Evolutionary conservation across 805 yeast genomes (phyloP).

Genomic region (Yarrowia sp.): DNA sequence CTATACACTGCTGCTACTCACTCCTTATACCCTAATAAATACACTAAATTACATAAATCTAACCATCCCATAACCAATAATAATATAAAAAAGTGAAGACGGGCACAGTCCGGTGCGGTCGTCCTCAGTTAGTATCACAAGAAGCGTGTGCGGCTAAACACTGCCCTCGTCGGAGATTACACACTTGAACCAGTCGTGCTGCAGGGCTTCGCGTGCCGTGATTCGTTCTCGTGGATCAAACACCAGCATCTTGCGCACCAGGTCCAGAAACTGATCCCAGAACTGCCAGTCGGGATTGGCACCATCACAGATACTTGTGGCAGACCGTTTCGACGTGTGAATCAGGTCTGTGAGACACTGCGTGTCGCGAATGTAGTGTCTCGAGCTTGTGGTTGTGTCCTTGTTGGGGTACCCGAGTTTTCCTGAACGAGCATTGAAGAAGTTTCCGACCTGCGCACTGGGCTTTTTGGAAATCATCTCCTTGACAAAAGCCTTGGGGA

Average conservation of each 20-base stretch:
- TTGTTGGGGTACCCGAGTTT: slow-evolving; percentile 40
- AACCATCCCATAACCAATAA: slow-evolving; percentile 18
- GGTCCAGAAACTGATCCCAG: slow-evolving; percentile 79
- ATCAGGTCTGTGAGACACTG: slow-evolving; percentile 30
- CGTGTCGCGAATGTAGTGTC: slow-evolving; percentile 39
- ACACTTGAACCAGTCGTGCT: slow-evolving; percentile 70
- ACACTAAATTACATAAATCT: slow-evolving; percentile 15
- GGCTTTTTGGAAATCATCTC: slow-evolving; percentile 31
- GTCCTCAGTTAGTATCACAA: slow-evolving; percentile 15
- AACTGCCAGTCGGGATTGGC: slow-evolving; percentile 45
- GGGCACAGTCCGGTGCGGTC: neutral
- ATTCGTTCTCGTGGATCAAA: slow-evolving; percentile 71
- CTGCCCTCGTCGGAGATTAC: slow-evolving; percentile 27
- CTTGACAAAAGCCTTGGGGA: slow-evolving; percentile 33
- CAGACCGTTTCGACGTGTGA: slow-evolving; percentile 25
- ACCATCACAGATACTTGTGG: slow-evolving; percentile 36
- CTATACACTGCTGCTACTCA: too few species aligned
- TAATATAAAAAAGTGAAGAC: neutral
- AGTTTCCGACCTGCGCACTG: slow-evolving; percentile 31
- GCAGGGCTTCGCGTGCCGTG: slow-evolving; percentile 70
- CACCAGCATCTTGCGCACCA: slow-evolving; percentile 60
- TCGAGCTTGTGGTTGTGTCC: slow-evolving; percentile 39
- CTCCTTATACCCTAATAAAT: neutral
- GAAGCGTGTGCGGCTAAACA: neutral
- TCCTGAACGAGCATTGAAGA: slow-evolving; percentile 35